A percentile compares a stretch with the other conserved stretches of the same genome.
Evolutionary conservation across 306 rosid genomes (phyloP).

Genomic region (Sicyos edulis): DNA sequence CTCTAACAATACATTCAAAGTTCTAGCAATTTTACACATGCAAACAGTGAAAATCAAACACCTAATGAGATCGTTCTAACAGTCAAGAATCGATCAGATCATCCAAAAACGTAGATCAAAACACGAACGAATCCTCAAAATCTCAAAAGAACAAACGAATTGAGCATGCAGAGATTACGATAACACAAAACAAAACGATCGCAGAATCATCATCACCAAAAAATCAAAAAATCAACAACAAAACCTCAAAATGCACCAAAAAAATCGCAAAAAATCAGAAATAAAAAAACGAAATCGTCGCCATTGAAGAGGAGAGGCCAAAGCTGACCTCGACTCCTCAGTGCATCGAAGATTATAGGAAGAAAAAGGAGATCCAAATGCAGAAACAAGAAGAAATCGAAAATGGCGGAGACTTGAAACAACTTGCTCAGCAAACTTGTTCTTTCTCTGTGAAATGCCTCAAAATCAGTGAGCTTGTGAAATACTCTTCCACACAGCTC

Average conservation of each 20-base stretch:
- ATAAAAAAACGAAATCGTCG: neutral
- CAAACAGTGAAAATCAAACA: conserved; percentile 18
- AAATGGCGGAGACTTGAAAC: neutral
- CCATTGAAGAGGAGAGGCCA: neutral
- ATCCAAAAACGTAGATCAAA: neutral
- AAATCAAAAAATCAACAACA: too few species aligned
- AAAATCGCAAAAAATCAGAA: neutral
- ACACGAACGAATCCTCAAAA: neutral
- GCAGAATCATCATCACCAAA: neutral
- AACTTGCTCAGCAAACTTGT: neutral
- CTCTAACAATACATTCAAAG: neutral
- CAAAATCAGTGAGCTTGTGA: conserved; percentile 48
- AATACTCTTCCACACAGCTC: conserved; percentile 40
- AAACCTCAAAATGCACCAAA: conserved; percentile 7
- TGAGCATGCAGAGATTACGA: neutral
- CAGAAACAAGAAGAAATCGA: neutral
- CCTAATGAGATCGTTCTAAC: neutral
- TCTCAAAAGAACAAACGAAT: neutral
- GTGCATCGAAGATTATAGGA: neutral
- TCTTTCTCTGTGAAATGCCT: conserved; percentile 15
- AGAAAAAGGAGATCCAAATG: neutral
- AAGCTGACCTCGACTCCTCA: conserved; percentile 17
- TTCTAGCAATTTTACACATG: conserved; percentile 7
- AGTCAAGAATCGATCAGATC: neutral
- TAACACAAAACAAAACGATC: neutral